Base-by-base conservation (phyloP, 2,329 filamentous ascomycete species). In the Tricladium varicosporioides region DNA sequence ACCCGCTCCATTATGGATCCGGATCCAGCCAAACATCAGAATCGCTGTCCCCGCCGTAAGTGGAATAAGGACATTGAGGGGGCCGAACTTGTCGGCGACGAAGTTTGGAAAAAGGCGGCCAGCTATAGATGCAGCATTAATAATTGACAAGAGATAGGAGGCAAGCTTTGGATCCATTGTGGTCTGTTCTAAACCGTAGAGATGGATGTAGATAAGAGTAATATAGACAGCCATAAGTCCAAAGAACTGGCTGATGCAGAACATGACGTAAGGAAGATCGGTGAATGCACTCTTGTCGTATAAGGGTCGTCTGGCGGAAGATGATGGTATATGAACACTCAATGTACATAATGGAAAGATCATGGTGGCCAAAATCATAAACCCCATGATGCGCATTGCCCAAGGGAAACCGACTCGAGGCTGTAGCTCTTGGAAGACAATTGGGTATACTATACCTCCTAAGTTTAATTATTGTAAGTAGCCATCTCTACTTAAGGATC, bases 391-490 rank as follows among this genome's bases (percentile, higher is more conserved):
- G 2, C 82, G 75, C 72, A 84, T 81, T 1, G 79, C 69, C 84
- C 81, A 85, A 43, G 71, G 66, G 63, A 82, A 80, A 36, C 81
- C 78, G 48, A 83, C 71, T 46, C 73, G 32, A 0, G 71, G 72
- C 40, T 85, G 78, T 19, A 86, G 69, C 22, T 75, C 74, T 1
- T 75, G 70, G n/a, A 85, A 75, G 76, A 86, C 81, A 63, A 85
- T 83, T 0, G 84, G 83, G 53, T 84, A 79, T 36, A 85, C 77
- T 27, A 86, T 78, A 14, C 79, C 79, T 2, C 78, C 79, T 5
- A 80, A n/a, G n/a, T 60, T 5, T 75, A 76, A 44, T 16, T 16
- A 15, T 36, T 13, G 13, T 7, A 7, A 36, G 7, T 13, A 36
- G 32, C 32, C 13, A 7, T 7, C 32, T 7, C n/a, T 36, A 36